Evolutionary conservation across 2,329 filamentous ascomycete genomes (phyloP).

Genomic region (Aspergillus pseudoterreus): DNA sequence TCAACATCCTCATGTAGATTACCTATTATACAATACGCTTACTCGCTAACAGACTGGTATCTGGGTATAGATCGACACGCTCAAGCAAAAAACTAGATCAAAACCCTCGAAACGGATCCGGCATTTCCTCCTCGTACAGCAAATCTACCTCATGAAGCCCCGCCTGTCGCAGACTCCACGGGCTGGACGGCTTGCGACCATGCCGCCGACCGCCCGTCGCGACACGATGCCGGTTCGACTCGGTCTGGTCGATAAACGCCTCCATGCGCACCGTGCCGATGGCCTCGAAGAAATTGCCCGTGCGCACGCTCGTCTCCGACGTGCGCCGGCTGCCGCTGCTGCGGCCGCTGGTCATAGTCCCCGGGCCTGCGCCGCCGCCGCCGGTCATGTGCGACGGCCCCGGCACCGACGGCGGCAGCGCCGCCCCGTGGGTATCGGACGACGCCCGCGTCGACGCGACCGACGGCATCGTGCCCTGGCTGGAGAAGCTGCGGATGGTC

Average conservation of each 20-base stretch:
- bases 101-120: constrained; percentile 46
- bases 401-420: neutral
- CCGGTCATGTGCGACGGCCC: constrained; percentile 19
- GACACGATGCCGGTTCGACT: constrained; percentile 25
- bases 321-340: constrained; percentile 51
- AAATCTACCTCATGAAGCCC: constrained; percentile 29
- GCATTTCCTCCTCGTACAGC: constrained; percentile 34
- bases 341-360: constrained; percentile 27
- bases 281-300: constrained; percentile 71
- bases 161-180: constrained; percentile 29
- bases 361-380: constrained; percentile 23
- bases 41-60: neutral
- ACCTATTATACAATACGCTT: neutral
- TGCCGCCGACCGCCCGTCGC: constrained; percentile 14
- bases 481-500: constrained; percentile 70
- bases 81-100: constrained; percentile 15
- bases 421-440: constrained; percentile 42
- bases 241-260: constrained; percentile 71
- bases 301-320: constrained; percentile 48
- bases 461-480: constrained; percentile 34
- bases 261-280: constrained; percentile 95
- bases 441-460: constrained; percentile 44
- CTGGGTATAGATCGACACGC: neutral
- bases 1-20: neutral
- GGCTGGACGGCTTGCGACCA: constrained; percentile 27